Percentiles rank a stretch among this genome's conserved stretches.
Conservation (phyloP, 2,329 filamentous ascomycete species). For the Incumbomyces delicatus region DNA sequence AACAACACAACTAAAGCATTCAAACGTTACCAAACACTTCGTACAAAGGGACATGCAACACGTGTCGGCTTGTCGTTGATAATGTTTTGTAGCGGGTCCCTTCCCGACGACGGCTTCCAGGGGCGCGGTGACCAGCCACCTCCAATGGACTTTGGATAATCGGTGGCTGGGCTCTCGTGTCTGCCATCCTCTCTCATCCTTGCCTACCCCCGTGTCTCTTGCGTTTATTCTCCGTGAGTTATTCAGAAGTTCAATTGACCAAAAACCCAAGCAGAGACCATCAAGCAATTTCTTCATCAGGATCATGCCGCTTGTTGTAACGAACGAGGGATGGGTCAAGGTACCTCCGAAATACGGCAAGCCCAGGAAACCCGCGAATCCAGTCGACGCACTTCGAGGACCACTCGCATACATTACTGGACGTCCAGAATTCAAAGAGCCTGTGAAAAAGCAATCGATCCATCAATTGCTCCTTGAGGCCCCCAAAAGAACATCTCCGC, state of each 20-base stretch:
- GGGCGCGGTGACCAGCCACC: background rate
- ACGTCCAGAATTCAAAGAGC: constrained; percentile 49
- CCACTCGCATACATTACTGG: constrained; percentile 49
- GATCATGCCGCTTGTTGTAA: constrained; percentile 3
- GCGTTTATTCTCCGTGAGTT: background rate
- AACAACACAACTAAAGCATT: too few relatives aligned
- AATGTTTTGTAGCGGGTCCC: too few relatives aligned
- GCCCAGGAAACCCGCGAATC: constrained; percentile 1
- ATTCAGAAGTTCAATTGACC: background rate
- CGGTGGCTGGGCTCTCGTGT: background rate
- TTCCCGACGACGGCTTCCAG: background rate
- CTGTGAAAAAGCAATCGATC: constrained; percentile 25
- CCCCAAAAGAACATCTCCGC: background rate
- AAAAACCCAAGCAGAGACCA: constrained; percentile 3
- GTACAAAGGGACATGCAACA: too few relatives aligned
- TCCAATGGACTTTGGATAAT: background rate
- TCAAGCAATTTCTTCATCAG: background rate
- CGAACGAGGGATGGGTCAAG: constrained; percentile 6
- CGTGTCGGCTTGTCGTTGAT: too few relatives aligned
- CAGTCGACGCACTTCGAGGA: constrained; percentile 3
- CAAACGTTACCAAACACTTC: too few relatives aligned
- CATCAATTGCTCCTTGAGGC: constrained; percentile 3
- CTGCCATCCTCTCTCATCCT: background rate
- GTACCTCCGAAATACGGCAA: background rate
- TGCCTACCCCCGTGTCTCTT: background rate